A percentile compares a stretch with the other conserved stretches of the same genome.
Conservation (phyloP, 768 basidiomycete species). For the Phanerochaete sordida region DNA sequence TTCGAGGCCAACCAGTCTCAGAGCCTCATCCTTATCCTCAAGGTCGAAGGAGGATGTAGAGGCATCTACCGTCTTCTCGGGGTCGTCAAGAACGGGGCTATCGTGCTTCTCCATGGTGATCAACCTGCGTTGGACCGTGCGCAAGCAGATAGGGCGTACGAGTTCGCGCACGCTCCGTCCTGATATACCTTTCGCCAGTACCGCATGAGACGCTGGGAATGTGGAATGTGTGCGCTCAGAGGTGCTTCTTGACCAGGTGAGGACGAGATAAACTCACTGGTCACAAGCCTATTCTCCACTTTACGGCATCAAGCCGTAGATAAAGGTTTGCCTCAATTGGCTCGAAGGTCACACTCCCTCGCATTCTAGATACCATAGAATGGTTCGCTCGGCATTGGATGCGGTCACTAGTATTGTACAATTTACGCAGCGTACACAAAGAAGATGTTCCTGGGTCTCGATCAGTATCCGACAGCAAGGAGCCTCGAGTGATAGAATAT, state of each 20-base stretch:
- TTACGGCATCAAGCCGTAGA: not conserved
- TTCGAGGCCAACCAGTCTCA: conserved; percentile 54
- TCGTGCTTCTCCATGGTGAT: not conserved
- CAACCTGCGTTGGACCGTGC: not conserved
- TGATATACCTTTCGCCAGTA: not conserved
- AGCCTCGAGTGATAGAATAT: too few species aligned
- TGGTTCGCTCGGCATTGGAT: not conserved
- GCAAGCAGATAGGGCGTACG: not conserved
- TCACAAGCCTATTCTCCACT: not conserved
- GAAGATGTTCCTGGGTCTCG: conserved; percentile 44
- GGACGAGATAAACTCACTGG: not conserved
- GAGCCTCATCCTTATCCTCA: conserved; percentile 53
- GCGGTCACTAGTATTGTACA: not conserved
- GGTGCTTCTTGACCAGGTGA: not conserved
- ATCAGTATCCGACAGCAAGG: not conserved
- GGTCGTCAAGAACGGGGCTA: not conserved
- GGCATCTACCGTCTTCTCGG: not conserved
- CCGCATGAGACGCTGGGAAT: not conserved
- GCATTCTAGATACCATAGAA: not conserved
- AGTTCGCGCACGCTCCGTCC: not conserved
- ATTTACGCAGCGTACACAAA: conserved; percentile 53
- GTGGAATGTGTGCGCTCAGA: not conserved
- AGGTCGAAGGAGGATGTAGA: conserved; percentile 26
- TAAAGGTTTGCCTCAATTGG: not conserved
- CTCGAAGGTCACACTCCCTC: not conserved